A percentile compares a stretch with the other conserved stretches of the same genome.
Evolutionary conservation across 2,329 filamentous ascomycete species (phyloP).

Genomic region (Scedosporium apiospermum): DNA sequence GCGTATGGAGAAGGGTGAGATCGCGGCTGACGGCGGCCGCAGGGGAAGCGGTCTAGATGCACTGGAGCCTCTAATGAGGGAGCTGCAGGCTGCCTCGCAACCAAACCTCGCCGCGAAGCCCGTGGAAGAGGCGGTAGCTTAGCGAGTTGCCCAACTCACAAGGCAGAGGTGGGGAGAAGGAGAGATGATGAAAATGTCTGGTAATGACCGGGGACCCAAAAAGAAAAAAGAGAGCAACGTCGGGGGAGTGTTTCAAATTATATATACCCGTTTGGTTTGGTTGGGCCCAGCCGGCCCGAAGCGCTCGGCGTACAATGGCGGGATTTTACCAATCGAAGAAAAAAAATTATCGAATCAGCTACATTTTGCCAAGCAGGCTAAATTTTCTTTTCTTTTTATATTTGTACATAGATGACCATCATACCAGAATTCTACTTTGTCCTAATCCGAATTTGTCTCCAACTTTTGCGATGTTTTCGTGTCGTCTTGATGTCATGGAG

Average conservation of each 20-base stretch:
- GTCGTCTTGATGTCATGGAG: neutral
- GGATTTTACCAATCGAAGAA: neutral
- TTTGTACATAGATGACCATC: slow-evolving; percentile 3
- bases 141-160: neutral
- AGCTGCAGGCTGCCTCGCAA: slow-evolving; percentile 23
- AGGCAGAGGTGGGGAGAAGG: neutral
- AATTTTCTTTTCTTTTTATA: neutral
- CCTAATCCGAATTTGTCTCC: neutral
- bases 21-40: slow-evolving; percentile 16
- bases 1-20: slow-evolving; percentile 10
- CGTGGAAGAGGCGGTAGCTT: neutral
- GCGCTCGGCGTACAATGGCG: neutral
- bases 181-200: neutral
- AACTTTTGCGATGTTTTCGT: neutral
- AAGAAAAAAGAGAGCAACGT: too few relatives aligned
- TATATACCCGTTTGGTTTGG: too few relatives aligned
- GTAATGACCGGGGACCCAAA: too few relatives aligned
- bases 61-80: slow-evolving; percentile 35
- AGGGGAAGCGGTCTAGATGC: slow-evolving; percentile 26
- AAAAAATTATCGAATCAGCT: neutral
- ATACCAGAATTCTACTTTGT: slow-evolving; percentile 3
- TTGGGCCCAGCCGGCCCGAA: neutral
- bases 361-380: neutral
- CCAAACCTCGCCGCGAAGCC: neutral
- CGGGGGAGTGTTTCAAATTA: too few relatives aligned